These are phyloP conservation scores for Amanita jacksonii DNA, from an alignment of 768 basidiomycete genomes.

Conservation along the genomic window DNA sequence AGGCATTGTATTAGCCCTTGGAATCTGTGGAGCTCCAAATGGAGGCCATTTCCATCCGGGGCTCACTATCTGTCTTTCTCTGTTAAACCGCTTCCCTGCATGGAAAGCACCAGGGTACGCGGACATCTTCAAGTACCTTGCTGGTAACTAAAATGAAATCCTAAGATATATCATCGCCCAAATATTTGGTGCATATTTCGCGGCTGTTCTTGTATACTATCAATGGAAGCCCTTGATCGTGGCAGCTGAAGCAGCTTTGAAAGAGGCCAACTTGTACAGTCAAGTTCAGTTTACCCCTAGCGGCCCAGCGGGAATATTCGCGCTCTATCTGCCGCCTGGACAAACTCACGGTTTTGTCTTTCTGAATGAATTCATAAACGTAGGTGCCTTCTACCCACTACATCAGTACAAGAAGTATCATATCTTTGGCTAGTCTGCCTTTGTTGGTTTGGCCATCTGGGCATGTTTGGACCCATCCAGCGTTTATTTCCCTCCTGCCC, in stretches of 20 bases:
- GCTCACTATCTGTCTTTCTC: constrained; percentile 9
- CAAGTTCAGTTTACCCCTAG: constrained; percentile 8
- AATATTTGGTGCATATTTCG: constrained; percentile 14
- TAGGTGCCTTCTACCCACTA: neutral
- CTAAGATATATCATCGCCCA: constrained; percentile 13
- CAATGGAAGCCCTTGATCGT: constrained; percentile 11
- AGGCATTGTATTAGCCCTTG: constrained; percentile 11
- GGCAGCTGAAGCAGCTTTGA: constrained; percentile 9
- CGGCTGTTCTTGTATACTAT: constrained; percentile 9
- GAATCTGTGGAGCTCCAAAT: constrained; percentile 7
- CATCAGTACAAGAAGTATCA: neutral
- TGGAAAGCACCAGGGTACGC: constrained; percentile 9
- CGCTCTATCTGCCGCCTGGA: constrained; percentile 12
- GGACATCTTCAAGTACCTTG: neutral
- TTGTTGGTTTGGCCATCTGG: constrained; percentile 45
- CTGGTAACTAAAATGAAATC: neutral
- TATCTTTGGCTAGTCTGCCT: constrained; percentile 20
- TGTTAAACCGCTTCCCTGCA: constrained; percentile 11
- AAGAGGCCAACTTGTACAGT: constrained; percentile 3
- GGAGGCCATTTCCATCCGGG: constrained; percentile 11
- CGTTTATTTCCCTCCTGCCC: constrained; percentile 41
- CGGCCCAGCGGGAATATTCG: constrained; percentile 14
- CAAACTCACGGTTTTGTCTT: constrained; percentile 10
- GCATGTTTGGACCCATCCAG: constrained; percentile 50
- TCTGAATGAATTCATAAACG: constrained; percentile 12